Base-by-base conservation (phyloP, 2,329 filamentous ascomycete species). In the Botrytis sinoallii region DNA sequence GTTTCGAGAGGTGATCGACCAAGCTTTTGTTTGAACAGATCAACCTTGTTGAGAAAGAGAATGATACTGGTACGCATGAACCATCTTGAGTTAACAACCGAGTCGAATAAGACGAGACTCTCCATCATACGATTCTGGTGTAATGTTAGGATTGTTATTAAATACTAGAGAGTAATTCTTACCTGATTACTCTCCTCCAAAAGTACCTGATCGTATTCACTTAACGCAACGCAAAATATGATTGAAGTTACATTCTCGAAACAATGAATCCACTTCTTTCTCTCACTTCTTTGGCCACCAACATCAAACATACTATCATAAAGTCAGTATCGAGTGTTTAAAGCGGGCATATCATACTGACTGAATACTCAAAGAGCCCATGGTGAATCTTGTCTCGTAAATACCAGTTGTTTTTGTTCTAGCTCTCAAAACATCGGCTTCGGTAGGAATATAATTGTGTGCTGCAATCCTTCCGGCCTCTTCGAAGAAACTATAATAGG, bases 241-340 rank as follows among this genome's bases (percentile, higher is more conserved):
- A 99, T 99, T 6, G 96, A 98, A 61, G 96, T 99, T 80, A 99
- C 96, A 80, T 98, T 98, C 83, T 99, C 96, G 83, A 99, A 99
- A 85, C 96, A 99, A 85, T 99, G 96, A 81, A 99, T 99, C 96
- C 96, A 99, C 85, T 99, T 99, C 87, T 99, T 99, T 76, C 96
- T 90, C 84, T 99, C 96, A 83, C 95, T 98, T 81, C 96, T 88
- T 84, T 99, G 96, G 38, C 96, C 96, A 76, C 96, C 96, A 7
- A 99, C 96, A 83, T 99, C 96, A 82, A 99, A 99, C 96, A 99
- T 99, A 85, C 95, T 98, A 63, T 38, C 42, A 32, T 14, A 29
- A 67, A 2, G 67, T 81, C 72, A 82, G 79, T 73, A 68, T 14
- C 35, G 20, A 29, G 32, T 4, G 48, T 55, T 20, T 10, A 57